Evolutionary conservation across 495 filamentous ascomycete genomes (phyloP), one percentile per base, ranked within the genome.

Genomic region (Tirmania nivea): DNA sequence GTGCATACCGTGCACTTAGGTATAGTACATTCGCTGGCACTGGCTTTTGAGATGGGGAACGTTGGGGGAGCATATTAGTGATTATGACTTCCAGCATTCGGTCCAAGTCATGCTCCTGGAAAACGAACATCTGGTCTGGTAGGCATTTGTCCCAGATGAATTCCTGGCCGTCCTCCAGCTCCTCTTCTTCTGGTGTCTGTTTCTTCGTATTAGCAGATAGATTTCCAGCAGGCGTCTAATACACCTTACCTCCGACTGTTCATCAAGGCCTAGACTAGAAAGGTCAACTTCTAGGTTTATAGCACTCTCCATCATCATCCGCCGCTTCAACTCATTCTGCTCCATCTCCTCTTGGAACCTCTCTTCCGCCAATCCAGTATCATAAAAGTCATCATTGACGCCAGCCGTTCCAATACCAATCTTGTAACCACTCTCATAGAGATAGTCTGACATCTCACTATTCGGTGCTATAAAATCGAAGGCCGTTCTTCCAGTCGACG

Each of bases 301-400:
- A 10, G 92, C 88, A 64, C 90, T 99, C 66, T 99, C 92, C 81
- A 96, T 95, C 90, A 96, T 96, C 89, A 99, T 95, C 17, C 90
- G 79, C 53, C 89, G 74, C 59, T 86, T 84, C 76, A 94, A 77
- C 67, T 96, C 90, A 57, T 86, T 96, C 67, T 97, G 90, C 6
- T 89, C 88, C 74, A 96, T 78, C 59, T 96, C 90, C 61, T 97
- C 86, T 65, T 97, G 92, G 59, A 97, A 96, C 49, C 78, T 78
- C 58, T 93, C 89, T 63, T 96, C 86, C 2, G 82, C 87, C 60
- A 96, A 80, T 12, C 92, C 90, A 1, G 79, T 77, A 56, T 90
- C 86, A 65, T 99, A 99, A 62, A 96, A 96, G 66, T 99, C 90
- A 64, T 90, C 85, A 34, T 75, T 77, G n/a, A 92, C 78, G n/a